Conservation (phyloP, 176 grass and related monocot species). For the Alopecurus myosuroides region DNA sequence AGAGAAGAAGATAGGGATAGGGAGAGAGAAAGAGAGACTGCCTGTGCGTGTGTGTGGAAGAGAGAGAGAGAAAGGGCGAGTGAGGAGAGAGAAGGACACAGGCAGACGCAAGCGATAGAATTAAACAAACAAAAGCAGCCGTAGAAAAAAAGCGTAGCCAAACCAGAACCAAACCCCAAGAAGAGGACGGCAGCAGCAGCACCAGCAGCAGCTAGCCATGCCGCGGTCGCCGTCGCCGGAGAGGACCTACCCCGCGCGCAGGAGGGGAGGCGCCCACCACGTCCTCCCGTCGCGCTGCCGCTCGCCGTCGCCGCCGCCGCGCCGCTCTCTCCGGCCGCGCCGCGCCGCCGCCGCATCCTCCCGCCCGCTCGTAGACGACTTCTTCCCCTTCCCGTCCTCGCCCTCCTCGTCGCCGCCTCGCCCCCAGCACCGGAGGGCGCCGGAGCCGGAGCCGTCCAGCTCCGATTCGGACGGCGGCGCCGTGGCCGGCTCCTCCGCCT, state of each 20-base stretch:
- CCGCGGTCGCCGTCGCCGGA: constrained; percentile 55
- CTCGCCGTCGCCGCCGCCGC: constrained; percentile 45
- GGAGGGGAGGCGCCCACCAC: constrained; percentile 2
- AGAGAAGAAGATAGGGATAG: constrained; percentile 44
- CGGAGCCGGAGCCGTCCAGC: constrained; percentile 48
- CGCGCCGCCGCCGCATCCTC: constrained; percentile 37
- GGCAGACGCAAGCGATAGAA: constrained; percentile 36
- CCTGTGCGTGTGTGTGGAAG: too few species aligned
- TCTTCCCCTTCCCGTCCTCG: constrained; percentile 43
- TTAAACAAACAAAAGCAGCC: constrained; percentile 50
- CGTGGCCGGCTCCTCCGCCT: constrained; percentile 30
- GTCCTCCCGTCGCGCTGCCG: constrained; percentile 8
- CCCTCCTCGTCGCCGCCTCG: too few species aligned
- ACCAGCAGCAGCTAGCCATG: constrained; percentile 48
- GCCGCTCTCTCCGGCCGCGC: constrained; percentile 34
- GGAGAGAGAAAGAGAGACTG: constrained; percentile 15
- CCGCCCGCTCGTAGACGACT: constrained; percentile 23
- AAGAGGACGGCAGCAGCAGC: constrained; percentile 41
- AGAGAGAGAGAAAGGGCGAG: too few species aligned
- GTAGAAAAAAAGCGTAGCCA: constrained; percentile 36
- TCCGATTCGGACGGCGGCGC: constrained; percentile 42
- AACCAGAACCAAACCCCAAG: constrained; percentile 42
- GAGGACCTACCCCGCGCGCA: constrained; percentile 35
- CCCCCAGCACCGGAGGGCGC: constrained; percentile 26
- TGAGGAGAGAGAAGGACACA: constrained; percentile 37